Conservation (phyloP, 371 early-diverging fungal species). For the Apophysomyces ossiformis region DNA sequence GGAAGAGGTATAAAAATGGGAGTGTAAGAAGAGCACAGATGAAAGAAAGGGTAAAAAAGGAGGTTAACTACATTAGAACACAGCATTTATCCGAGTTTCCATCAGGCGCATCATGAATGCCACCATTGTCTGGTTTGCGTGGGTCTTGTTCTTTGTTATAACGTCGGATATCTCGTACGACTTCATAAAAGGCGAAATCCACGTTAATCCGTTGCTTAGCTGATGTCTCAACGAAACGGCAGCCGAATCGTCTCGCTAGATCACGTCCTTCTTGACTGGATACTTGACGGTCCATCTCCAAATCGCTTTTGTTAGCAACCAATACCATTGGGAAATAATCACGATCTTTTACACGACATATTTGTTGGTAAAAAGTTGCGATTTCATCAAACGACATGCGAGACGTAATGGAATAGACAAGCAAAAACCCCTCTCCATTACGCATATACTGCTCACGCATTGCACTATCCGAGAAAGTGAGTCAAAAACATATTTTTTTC, state of each 20-base stretch:
- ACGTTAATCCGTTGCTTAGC: conserved; percentile 91
- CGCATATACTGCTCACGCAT: conserved; percentile 85
- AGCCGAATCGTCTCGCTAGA: conserved; percentile 75
- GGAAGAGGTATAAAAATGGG: neutral
- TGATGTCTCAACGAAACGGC: conserved; percentile 89
- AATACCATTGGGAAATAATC: conserved; percentile 88
- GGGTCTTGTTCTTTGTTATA: conserved; percentile 68
- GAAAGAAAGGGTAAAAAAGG: conserved; percentile 1
- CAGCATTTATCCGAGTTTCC: conserved; percentile 33
- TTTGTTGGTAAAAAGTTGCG: conserved; percentile 74
- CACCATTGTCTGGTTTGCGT: conserved; percentile 24
- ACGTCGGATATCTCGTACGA: conserved; percentile 87
- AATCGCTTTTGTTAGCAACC: conserved; percentile 96
- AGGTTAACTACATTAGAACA: conserved; percentile 26
- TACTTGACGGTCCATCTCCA: conserved; percentile 75
- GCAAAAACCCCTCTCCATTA: conserved; percentile 57
- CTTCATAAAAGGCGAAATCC: conserved; percentile 85
- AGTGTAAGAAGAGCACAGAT: too few species aligned
- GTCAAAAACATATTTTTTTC: neutral
- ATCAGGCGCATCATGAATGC: conserved; percentile 24
- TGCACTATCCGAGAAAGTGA: conserved; percentile 40
- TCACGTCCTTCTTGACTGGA: conserved; percentile 77
- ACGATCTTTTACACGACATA: conserved; percentile 82
- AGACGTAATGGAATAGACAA: conserved; percentile 75
- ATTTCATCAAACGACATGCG: conserved; percentile 84